phyloP scores from a whole-genome alignment of 1,284 basidiomycete genomes.

The Sporisorium reilianum region DNA sequence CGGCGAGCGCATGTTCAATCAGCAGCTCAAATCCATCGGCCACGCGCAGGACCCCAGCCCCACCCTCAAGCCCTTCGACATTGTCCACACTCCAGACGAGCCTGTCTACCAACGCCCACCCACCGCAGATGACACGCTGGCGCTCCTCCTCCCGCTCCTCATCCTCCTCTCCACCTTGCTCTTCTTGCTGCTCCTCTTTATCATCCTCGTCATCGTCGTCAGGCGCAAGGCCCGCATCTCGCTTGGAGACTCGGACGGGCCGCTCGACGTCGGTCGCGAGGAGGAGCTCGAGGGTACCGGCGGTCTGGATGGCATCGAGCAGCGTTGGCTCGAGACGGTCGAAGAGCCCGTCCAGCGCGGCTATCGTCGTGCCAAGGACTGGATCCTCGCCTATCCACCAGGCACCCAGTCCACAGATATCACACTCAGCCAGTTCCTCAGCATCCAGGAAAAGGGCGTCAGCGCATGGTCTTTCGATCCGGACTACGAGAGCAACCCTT shows the following conservation, averaged over 20 bases:
- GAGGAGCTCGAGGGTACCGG: slow-evolving; percentile 80
- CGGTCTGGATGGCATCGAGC: slow-evolving; percentile 88
- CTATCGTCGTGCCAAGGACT: slow-evolving; percentile 90
- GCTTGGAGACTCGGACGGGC: slow-evolving; percentile 88
- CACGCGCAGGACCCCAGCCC: slow-evolving; percentile 41
- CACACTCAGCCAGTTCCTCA: slow-evolving; percentile 67
- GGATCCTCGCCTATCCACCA: slow-evolving; percentile 64
- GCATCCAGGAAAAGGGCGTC: slow-evolving; percentile 69
- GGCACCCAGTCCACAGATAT: slow-evolving; percentile 65
- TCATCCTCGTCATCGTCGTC: slow-evolving; percentile 63
- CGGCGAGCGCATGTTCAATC: slow-evolving; percentile 38
- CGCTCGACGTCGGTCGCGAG: slow-evolving; percentile 90
- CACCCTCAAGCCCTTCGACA: slow-evolving; percentile 29
- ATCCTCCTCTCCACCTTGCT: slow-evolving; percentile 91
- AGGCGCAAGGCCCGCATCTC: slow-evolving; percentile 68
- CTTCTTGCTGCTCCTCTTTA: slow-evolving; percentile 75
- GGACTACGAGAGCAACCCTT: slow-evolving; percentile 67
- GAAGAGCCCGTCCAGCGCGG: slow-evolving; percentile 78
- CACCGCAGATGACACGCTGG: slow-evolving; percentile 49
- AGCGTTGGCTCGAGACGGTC: slow-evolving; percentile 89
- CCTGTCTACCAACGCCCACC: slow-evolving; percentile 48
- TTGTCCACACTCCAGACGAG: slow-evolving; percentile 30
- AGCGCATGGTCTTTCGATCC: slow-evolving; percentile 68
- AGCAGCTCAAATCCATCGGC: slow-evolving; percentile 43
- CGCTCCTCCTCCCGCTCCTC: slow-evolving; percentile 74